Evolutionary conservation across 108 stramenopile genomes (phyloP).

Genomic region (Pseudonitzschia multistriata): DNA sequence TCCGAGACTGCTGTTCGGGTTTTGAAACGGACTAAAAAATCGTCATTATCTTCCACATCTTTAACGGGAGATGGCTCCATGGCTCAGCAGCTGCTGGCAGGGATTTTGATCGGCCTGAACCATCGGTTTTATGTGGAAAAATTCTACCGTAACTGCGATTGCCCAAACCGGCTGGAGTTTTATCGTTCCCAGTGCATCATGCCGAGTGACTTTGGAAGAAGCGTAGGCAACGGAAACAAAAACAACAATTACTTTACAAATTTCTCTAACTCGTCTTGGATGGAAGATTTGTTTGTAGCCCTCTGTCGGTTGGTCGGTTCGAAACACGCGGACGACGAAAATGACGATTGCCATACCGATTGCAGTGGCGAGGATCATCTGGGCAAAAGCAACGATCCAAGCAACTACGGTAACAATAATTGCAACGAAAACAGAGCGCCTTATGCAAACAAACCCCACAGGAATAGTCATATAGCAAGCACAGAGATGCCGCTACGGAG

Average conservation of each 20-base stretch:
- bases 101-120: constrained; percentile 12
- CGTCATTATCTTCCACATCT: not conserved
- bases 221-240: not conserved
- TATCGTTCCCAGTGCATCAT: not conserved
- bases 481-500: no score
- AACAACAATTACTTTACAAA: not conserved
- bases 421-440: not conserved
- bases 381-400: not conserved
- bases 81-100: not conserved
- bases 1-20: not conserved
- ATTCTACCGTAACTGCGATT: no score
- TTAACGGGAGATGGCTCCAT: no score
- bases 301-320: constrained; percentile 12
- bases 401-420: constrained; percentile 3
- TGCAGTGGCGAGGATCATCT: not conserved
- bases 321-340: not conserved
- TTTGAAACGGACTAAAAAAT: not conserved
- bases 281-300: constrained; percentile 10
- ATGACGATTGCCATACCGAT: not conserved
- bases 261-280: not conserved
- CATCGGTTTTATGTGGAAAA: not conserved
- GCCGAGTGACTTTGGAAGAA: not conserved
- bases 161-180: no score
- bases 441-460: not conserved
- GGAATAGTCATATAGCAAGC: no score